Base-by-base conservation (phyloP, 257 asterid genomes). In the Gentiana straminea region DNA sequence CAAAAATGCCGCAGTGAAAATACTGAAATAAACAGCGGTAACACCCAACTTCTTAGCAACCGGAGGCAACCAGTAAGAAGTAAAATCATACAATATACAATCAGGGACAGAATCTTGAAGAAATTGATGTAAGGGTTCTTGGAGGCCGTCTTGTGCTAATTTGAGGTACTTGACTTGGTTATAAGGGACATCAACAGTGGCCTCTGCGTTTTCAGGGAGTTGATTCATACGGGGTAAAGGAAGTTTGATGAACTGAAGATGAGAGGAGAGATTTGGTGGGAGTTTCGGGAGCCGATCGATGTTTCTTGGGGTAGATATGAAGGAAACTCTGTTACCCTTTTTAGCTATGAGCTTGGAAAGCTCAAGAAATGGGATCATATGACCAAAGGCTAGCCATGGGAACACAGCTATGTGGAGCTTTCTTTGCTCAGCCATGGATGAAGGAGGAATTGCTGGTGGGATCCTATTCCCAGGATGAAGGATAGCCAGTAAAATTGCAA, bases 311-410 rank as follows among this genome's bases (percentile, higher is more conserved):
- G 79, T 63, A 12, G 92, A 79, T 47, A 77, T 35, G 62, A 80
- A 80, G 4, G 83, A 75, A 57, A 80, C 57, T 51, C 35, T 64
- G 60, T 80, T 85, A 49, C 85, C 87, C 54, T 56, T 77, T 55
- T 33, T 63, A 7, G 83, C 85, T 0, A 77, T 33, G 70, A 62
- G 63, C 65, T 81, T 84, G 64, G 89, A 59, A 39, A 81, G 78
- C 33, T 74, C 74, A 33, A 78, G 44, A 68, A 0, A 76, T 15
- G 89, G 94, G 5, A 77, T 64, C 6, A 84, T 73, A 65, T 79
- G 91, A n/a, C 91, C 87, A 55, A 84, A 81, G 57, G 80, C 89
- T 1, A 84, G 68, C 94, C 94, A 81, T 46, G 94, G 89, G 59
- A 74, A 75, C 86, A 84, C 60, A 1, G 54, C 81, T 10, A 83